Evolutionary conservation across 371 early-diverging fungal species (phyloP).

Genomic region (Mucor circinelloides): DNA sequence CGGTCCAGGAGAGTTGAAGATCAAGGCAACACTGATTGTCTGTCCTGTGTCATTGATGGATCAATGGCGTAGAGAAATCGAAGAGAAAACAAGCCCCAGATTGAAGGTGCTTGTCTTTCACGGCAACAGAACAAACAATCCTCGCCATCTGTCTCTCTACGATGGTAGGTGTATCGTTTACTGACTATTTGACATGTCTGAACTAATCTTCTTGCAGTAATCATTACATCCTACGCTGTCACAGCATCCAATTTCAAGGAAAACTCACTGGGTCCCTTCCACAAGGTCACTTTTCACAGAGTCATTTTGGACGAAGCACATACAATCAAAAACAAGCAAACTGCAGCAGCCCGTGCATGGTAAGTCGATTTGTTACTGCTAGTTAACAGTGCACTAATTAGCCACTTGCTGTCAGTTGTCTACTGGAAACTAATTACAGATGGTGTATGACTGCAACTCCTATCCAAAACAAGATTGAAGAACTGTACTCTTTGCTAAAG

Average conservation of each 20-base stretch:
- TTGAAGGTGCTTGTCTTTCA: constrained; percentile 63
- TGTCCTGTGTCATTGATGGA: constrained; percentile 63
- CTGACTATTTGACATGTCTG: too few species aligned
- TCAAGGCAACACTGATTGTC: constrained; percentile 70
- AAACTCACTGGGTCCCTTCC: constrained; percentile 12
- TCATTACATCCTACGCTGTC: constrained; percentile 43
- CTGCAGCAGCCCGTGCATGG: constrained; percentile 62
- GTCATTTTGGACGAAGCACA: constrained; percentile 92
- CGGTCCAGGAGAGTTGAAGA: constrained; percentile 52
- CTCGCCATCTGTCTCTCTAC: constrained; percentile 41
- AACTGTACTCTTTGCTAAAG: constrained; percentile 79
- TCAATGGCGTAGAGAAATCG: constrained; percentile 70
- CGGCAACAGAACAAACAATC: constrained; percentile 36
- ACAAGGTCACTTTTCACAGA: constrained; percentile 39
- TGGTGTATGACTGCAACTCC: constrained; percentile 84
- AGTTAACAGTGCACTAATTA: too few species aligned
- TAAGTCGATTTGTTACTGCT: background rate
- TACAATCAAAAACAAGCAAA: constrained; percentile 74
- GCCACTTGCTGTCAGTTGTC: constrained; percentile 35
- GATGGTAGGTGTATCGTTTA: constrained; percentile 40
- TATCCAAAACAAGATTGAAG: constrained; percentile 89
- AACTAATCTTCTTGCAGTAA: constrained; percentile 28
- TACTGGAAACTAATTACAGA: constrained; percentile 66
- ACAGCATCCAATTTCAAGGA: constrained; percentile 19
- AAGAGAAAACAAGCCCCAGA: constrained; percentile 45